phyloP scores from a whole-genome alignment of 495 filamentous ascomycete genomes.

The Talaromyces proteolyticus region DNA sequence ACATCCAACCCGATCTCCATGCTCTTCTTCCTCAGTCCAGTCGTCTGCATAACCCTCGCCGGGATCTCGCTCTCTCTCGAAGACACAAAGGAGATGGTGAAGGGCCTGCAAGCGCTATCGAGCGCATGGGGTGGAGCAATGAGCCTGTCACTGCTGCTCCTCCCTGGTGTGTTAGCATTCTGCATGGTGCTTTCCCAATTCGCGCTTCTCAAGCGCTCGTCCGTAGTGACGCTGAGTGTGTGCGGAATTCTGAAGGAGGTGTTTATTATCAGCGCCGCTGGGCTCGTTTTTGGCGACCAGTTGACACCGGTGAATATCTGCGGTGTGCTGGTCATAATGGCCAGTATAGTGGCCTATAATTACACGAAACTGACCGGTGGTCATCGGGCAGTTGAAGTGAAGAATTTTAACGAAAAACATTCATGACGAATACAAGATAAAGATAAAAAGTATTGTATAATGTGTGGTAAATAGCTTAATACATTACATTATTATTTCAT shows the following conservation, averaged over 20 bases:
- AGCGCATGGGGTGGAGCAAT: conserved; percentile 44
- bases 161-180: conserved; percentile 76
- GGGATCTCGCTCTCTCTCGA: conserved; percentile 72
- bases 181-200: conserved; percentile 87
- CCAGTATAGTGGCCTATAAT: conserved; percentile 72
- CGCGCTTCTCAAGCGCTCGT: conserved; percentile 75
- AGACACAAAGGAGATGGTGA: conserved; percentile 50
- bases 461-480: background rate
- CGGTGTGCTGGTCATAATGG: conserved; percentile 68
- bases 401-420: conserved; percentile 1
- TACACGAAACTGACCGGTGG: conserved; percentile 53
- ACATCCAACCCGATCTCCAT: conserved; percentile 82
- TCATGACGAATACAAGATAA: background rate
- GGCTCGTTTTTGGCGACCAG: conserved; percentile 67
- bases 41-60: conserved; percentile 73
- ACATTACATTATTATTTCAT: background rate
- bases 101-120: conserved; percentile 48
- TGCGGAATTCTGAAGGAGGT: conserved; percentile 91
- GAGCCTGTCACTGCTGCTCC: conserved; percentile 55
- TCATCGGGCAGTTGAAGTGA: background rate
- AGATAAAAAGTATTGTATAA: background rate
- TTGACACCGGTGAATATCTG: conserved; percentile 74
- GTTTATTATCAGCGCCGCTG: conserved; percentile 74
- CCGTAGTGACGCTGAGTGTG: conserved; percentile 78
- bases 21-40: conserved; percentile 80